Base-by-base conservation (phyloP, 306 rosid genomes). In the Vigna trinervia region DNA sequence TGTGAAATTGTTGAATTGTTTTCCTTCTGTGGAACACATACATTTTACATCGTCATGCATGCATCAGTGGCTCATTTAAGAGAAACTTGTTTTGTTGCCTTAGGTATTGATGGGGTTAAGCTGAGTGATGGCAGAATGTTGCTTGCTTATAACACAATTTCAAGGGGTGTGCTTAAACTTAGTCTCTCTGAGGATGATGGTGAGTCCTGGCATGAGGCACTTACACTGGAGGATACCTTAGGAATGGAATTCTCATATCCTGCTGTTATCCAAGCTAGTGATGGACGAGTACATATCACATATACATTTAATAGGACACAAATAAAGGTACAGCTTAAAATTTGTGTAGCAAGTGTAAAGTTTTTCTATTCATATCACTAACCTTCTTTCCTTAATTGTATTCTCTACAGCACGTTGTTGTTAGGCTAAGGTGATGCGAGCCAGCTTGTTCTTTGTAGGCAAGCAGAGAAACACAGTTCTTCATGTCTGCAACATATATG, bases 211-310 rank as follows among this genome's bases (percentile, higher is more conserved):
- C 54, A 48, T 14, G 92, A 94, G 51, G 89, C 45, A 63, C 68
- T 90, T 76, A 92, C 90, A 38, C 77, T 94, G 88, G 98, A 94
- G 82, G 90, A 94, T 56, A 85, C 84, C 2, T 46, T 83, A 82
- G 86, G 73, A 76, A 89, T 87, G 96, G 98, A 94, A 79, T 94
- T 89, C 86, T 94, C 98, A 22, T 94, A 94, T 79, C 98, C 98
- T 73, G 98, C 98, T 77, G 91, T 92, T 85, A 94, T 94, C 57
- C 90, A 92, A 86, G 94, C 89, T 20, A 89, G 90, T 69, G 98
- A 94, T 69, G 97, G 88, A 7, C 71, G 66, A 74, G 78, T 94
- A 46, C 98, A 94, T 84, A 83, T 94, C 81, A 92, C 94, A 5
- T 94, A 94, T 87, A 90, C 98, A 65, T 92, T 89, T 60, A 89